Conservation (phyloP, 805 yeast genomes). For the Nakazawaea peltata region DNA sequence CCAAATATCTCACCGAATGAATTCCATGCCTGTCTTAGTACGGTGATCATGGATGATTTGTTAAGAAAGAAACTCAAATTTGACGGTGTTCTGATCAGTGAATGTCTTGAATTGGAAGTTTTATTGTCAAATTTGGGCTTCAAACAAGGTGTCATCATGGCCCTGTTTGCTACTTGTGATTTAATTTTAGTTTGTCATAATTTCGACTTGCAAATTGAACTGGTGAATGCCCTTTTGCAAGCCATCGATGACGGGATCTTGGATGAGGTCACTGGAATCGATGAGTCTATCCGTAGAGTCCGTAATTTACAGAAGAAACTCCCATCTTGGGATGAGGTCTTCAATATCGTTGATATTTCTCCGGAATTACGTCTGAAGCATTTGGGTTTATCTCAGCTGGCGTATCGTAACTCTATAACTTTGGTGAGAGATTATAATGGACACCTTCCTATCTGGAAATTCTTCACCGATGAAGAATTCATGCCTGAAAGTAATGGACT, state of each 20-base stretch:
- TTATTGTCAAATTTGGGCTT: conserved; percentile 55
- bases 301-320: conserved; percentile 31
- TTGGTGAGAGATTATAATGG: conserved; percentile 45
- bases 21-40: conserved; percentile 54
- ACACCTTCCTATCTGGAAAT: conserved; percentile 39
- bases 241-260: conserved; percentile 24
- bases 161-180: conserved; percentile 60
- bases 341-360: conserved; percentile 23
- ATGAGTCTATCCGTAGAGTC: conserved; percentile 33
- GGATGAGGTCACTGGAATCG: conserved; percentile 31
- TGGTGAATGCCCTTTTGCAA: conserved; percentile 31
- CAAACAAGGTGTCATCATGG: conserved; percentile 58
- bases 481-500: conserved; percentile 16
- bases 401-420: conserved; percentile 45
- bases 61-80: conserved; percentile 43
- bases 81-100: conserved; percentile 50
- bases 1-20: conserved; percentile 55
- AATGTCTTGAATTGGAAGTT: conserved; percentile 58
- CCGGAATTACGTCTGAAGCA: conserved; percentile 32
- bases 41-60: conserved; percentile 40
- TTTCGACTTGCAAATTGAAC: conserved; percentile 44
- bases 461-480: conserved; percentile 20
- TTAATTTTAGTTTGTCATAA: conserved; percentile 56
- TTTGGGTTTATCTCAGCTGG: conserved; percentile 31
- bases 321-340: conserved; percentile 37